Evolutionary conservation across 2,329 filamentous ascomycete genomes (phyloP).

Genomic region (Mollisiaceae sp.): DNA sequence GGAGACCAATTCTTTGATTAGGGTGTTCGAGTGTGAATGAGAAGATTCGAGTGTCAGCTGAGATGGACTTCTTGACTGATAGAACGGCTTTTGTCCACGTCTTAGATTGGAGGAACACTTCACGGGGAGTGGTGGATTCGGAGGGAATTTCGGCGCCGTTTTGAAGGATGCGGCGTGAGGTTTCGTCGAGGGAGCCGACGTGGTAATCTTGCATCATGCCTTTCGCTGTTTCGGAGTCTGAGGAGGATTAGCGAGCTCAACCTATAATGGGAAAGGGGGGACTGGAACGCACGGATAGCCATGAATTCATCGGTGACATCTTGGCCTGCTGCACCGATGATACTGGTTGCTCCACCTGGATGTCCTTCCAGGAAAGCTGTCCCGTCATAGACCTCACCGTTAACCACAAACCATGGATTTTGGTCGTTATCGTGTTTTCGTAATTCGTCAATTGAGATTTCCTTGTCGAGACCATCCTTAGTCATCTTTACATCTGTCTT

Average conservation of each 20-base stretch:
- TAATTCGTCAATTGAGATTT: conserved; percentile 74
- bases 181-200: conserved; percentile 75
- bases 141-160: conserved; percentile 47
- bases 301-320: conserved; percentile 90
- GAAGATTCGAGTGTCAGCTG: conserved; percentile 81
- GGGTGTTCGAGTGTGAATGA: conserved; percentile 77
- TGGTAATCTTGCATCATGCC: conserved; percentile 87
- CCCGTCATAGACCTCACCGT: conserved; percentile 88
- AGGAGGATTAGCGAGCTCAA: conserved; percentile 37
- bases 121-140: conserved; percentile 55
- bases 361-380: conserved; percentile 80
- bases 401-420: conserved; percentile 85
- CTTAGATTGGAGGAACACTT: conserved; percentile 73
- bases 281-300: conserved; percentile 75
- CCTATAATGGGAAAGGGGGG: background rate
- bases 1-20: conserved; percentile 74
- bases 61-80: conserved; percentile 70
- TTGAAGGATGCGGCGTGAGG: conserved; percentile 59
- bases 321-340: conserved; percentile 79
- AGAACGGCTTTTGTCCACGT: conserved; percentile 77
- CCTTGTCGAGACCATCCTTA: conserved; percentile 65
- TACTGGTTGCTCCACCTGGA: conserved; percentile 85
- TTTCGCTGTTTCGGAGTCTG: conserved; percentile 91
- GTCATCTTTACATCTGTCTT: conserved; percentile 78
- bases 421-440: conserved; percentile 67